Evolutionary conservation across 352 stramenopile genomes (phyloP).

Genomic region (Pythium myriotylum): DNA sequence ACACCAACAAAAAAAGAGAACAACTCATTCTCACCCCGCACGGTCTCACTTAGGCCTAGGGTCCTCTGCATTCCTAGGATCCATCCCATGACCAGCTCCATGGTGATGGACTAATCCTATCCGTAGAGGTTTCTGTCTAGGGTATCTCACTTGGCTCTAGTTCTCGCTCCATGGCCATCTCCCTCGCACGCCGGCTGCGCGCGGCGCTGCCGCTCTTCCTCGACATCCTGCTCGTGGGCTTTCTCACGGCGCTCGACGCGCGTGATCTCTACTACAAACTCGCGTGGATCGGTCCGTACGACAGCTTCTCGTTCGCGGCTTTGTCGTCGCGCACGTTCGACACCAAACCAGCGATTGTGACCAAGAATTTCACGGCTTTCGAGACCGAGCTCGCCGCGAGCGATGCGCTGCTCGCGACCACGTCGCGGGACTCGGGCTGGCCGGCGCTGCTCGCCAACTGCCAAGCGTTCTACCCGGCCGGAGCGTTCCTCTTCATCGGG

Average conservation of each 20-base stretch:
- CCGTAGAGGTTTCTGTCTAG: no score
- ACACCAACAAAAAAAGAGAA: no score
- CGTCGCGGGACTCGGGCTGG: conserved; percentile 38
- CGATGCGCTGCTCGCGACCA: conserved; percentile 18
- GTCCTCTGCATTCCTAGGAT: no score
- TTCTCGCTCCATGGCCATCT: no score
- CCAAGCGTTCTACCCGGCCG: conserved; percentile 23
- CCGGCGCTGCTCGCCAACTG: conserved; percentile 43
- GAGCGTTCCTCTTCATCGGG: conserved; percentile 32
- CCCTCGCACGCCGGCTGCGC: no score
- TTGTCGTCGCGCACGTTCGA: conserved; percentile 27
- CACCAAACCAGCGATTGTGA: background rate
- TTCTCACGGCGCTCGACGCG: conserved; percentile 32
- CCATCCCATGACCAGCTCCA: no score
- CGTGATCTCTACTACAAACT: conserved; percentile 64
- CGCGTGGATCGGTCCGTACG: conserved; percentile 48
- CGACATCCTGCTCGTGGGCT: conserved; percentile 20
- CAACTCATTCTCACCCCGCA: no score
- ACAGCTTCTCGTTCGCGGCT: conserved; percentile 43
- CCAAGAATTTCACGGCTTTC: background rate
- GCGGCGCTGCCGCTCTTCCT: conserved; percentile 17
- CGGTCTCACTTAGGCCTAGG: no score
- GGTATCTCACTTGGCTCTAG: no score
- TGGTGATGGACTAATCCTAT: no score
- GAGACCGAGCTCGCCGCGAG: conserved; percentile 8